These are phyloP conservation scores for Aspergillus nidulans DNA, from an alignment of 495 filamentous ascomycete species.

Conservation along the genomic window DNA sequence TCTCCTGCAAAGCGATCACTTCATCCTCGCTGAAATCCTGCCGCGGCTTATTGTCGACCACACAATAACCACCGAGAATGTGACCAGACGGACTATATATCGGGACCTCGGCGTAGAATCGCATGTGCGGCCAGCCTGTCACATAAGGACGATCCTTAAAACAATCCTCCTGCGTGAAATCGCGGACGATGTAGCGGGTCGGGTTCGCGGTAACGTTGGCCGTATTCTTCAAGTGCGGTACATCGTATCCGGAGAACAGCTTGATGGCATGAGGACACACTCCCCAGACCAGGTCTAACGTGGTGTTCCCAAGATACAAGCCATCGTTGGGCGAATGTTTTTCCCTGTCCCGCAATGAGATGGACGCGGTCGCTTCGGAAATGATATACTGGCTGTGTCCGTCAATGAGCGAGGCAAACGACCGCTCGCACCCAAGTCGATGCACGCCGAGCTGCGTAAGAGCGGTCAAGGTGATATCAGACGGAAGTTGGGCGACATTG, in stretches of 20 bases:
- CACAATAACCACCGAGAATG: slow-evolving; percentile 58
- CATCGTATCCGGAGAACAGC: slow-evolving; percentile 26
- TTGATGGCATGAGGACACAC: slow-evolving; percentile 48
- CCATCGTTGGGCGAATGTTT: slow-evolving; percentile 32
- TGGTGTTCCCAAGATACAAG: slow-evolving; percentile 42
- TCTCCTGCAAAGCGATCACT: slow-evolving; percentile 26
- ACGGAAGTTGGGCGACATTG: slow-evolving; percentile 23
- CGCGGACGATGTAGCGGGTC: slow-evolving; percentile 44
- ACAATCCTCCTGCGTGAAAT: slow-evolving; percentile 45
- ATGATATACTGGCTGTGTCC: slow-evolving; percentile 54
- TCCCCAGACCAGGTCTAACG: slow-evolving; percentile 38
- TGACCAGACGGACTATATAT: slow-evolving; percentile 56
- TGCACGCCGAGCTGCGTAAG: slow-evolving; percentile 60
- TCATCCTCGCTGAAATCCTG: slow-evolving; percentile 26
- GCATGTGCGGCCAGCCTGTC: slow-evolving; percentile 35
- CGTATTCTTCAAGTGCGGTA: slow-evolving; percentile 20
- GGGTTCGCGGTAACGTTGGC: slow-evolving; percentile 22
- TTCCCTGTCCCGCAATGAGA: slow-evolving; percentile 42
- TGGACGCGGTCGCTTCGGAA: slow-evolving; percentile 57
- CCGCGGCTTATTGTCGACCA: slow-evolving; percentile 53
- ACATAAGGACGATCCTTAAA: slow-evolving; percentile 45
- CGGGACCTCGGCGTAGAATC: slow-evolving; percentile 63
- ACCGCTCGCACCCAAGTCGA: slow-evolving; percentile 48
- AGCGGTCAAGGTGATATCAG: slow-evolving; percentile 58
- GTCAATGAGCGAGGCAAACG: slow-evolving; percentile 58